Base-by-base conservation (phyloP, 257 asterid species). In the Primulina eburnea region DNA sequence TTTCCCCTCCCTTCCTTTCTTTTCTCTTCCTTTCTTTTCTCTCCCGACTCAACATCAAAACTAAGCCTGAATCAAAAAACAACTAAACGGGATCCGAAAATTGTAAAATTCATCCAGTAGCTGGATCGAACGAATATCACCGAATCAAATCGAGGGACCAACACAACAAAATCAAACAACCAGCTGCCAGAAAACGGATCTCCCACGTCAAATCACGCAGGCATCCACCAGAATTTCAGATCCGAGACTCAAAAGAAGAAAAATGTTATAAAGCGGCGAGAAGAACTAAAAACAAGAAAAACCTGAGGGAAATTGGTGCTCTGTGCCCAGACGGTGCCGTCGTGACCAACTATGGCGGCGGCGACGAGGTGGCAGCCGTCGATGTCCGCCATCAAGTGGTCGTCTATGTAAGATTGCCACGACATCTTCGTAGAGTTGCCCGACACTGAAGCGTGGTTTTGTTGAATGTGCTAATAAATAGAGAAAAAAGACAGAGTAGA, bases 381-480 rank as follows among this genome's bases (percentile, higher is more conserved):
- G 56, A 81, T 60, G 0, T 84, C 97, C 72, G 90, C 91, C 90
- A 91, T 59, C 80, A 91, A 85, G 78, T 87, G 91, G 2, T 85
- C 92, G 65, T 91, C 96, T n/a, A 91, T 89, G 77, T 89, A 91
- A 1, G 85, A 63, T 86, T 91, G 97, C 97, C 96, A 89, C 89
- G 97, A 91, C 97, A 87, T 88, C 72, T 47, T 16, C 2, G 18
- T 4, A 47, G 56, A 14, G 20, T 12, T 43, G 17, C 1, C 53
- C 3, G 56, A 7, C 20, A 20, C 26, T 24, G 26, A 24, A 24
- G 26, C 26, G 26, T 21, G 24, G 24, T 21, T 21, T 21, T 21
- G 24, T 24, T 43, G 53, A 3, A 30, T 4, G 4, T 4, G 53
- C n/a, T 2, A 8, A 43, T 16, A 47, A 47, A 47, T 47, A 47